Evolutionary conservation across 192 early-diverging fungal species (phyloP), one percentile per base, ranked within the genome.

Genomic region (Chytriomyces hyalinus): DNA sequence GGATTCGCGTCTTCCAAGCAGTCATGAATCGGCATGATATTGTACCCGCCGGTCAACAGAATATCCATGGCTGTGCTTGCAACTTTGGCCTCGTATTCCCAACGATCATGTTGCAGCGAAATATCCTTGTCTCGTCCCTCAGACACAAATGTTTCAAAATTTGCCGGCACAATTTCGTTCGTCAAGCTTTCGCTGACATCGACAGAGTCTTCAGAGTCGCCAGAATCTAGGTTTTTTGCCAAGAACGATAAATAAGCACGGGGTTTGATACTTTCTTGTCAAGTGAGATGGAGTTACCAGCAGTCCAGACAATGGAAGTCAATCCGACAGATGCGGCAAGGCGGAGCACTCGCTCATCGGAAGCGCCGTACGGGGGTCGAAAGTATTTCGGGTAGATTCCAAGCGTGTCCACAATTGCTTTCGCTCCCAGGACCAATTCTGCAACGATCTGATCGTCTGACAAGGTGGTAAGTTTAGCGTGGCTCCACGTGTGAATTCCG

Each of bases 281-380:
- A 57, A 1, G 24, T n/a, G 73, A 76, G 45, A 84, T 81, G 26
- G 53, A 22, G 49, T 81, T 81, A 44, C 83, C 84, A 48, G 66
- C 61, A 15, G n/a, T 79, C 84, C 84, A 85, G 10, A 57, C 53
- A 20, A 57, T 57, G 20, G 53, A 57, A 57, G 53, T 57, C 53
- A 57, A 5, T n/a, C 53, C 53, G 3, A 57, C 20, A 13, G 53
- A n/a, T n/a, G 53, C 53, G 20, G 53, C 53, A 13, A 57, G 53
- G 15, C 20, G 53, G 15, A 57, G 83, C n/a, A 92, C 87, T 49
- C 90, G 89, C 75, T 93, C 88, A 73, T 93, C 92, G 13, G 90
- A 73, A 75, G 93, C 91, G 15, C 91, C 91, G 64, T 88, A 88
- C 10, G 91, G 91, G 13, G 90, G 90, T 10, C 91, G 86, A 81